A percentile compares a stretch with the other conserved stretches of the same genome.
phyloP scores from a whole-genome alignment of 768 basidiomycete genomes.

The Phanerochaete sordida region DNA sequence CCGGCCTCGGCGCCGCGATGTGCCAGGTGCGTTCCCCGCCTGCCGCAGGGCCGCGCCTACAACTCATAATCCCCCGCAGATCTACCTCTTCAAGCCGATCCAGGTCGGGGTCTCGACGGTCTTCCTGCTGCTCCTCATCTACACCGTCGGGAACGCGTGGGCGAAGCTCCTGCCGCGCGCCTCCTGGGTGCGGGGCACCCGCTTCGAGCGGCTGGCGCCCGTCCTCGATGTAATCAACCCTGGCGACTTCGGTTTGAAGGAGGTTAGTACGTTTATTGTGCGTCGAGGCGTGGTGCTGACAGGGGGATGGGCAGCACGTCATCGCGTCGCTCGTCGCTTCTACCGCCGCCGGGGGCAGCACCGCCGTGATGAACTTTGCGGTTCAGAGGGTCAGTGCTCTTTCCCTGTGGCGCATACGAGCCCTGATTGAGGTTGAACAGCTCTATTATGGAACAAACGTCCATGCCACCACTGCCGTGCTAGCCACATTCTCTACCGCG shows the following conservation, averaged over 20 bases:
- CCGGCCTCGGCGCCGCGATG: constrained; percentile 56
- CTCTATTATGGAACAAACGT: constrained; percentile 59
- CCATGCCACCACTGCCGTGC: constrained; percentile 49
- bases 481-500: constrained; percentile 62
- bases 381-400: constrained; percentile 45
- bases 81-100: constrained; percentile 59
- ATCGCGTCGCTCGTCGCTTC: constrained; percentile 54
- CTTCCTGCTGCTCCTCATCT: constrained; percentile 53
- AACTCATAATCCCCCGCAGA: too few species aligned
- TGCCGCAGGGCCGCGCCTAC: too few species aligned
- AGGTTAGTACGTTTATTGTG: constrained; percentile 33
- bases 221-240: constrained; percentile 52
- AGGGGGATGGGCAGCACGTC: constrained; percentile 43
- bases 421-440: constrained; percentile 25
- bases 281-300: background rate
- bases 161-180: constrained; percentile 41
- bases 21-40: constrained; percentile 45
- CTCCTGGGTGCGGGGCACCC: constrained; percentile 40
- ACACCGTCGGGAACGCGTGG: constrained; percentile 48
- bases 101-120: constrained; percentile 50
- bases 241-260: constrained; percentile 52
- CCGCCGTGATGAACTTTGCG: constrained; percentile 57
- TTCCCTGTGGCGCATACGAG: background rate
- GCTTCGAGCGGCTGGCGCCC: constrained; percentile 37
- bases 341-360: constrained; percentile 49